Percentiles rank a stretch among this genome's conserved stretches.
These are phyloP conservation scores for Ceratocystis harringtonii DNA, from an alignment of 2,329 filamentous ascomycete species.

Conservation along the genomic window DNA sequence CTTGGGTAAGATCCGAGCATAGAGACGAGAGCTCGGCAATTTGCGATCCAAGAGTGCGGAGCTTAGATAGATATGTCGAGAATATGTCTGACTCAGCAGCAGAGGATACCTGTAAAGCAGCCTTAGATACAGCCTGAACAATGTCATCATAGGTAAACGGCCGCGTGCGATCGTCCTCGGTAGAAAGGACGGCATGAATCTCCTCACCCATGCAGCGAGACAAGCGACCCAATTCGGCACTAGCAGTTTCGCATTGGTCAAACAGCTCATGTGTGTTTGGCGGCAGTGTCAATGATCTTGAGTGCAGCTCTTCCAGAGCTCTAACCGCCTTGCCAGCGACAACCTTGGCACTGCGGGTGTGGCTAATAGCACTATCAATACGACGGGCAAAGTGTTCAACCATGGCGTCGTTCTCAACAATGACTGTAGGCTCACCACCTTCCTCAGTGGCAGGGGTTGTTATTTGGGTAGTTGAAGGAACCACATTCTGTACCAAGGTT, in stretches of 20 bases:
- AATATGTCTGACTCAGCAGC: constrained; percentile 53
- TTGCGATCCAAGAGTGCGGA: constrained; percentile 48
- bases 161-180: constrained; percentile 56
- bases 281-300: constrained; percentile 57
- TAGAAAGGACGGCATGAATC: constrained; percentile 46
- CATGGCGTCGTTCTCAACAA: constrained; percentile 44
- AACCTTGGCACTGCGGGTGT: constrained; percentile 72
- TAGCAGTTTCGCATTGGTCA: constrained; percentile 50
- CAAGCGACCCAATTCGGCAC: constrained; percentile 50
- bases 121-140: constrained; percentile 44
- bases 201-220: constrained; percentile 51
- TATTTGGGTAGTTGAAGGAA: constrained; percentile 21
- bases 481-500: constrained; percentile 49
- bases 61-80: constrained; percentile 48
- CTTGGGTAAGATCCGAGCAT: constrained; percentile 54
- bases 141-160: constrained; percentile 54
- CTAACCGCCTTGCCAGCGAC: constrained; percentile 64
- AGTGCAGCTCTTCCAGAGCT: constrained; percentile 61
- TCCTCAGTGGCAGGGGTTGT: constrained; percentile 8
- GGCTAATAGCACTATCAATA: constrained; percentile 54
- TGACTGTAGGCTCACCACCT: constrained; percentile 3
- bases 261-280: constrained; percentile 54
- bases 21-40: constrained; percentile 58
- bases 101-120: constrained; percentile 28
- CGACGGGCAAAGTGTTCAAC: constrained; percentile 53